Evolutionary conservation across 2,329 filamentous ascomycete species (phyloP).

Genomic region (Zymoseptoria crescenta): DNA sequence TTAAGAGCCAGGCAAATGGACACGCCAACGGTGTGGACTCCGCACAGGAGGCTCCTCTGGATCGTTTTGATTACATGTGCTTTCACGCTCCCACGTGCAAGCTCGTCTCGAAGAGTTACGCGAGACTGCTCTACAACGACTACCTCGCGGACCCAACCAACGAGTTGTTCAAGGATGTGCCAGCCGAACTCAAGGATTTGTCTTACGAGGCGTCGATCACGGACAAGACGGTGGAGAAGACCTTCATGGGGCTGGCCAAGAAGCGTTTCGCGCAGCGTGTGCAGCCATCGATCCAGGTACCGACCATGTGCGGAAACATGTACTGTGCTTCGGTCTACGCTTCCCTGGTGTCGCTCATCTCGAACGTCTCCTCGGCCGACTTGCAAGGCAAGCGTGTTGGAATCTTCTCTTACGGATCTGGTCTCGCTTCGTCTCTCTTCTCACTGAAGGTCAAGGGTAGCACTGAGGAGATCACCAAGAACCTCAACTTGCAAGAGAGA

Average conservation of each 20-base stretch:
- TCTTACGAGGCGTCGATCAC: conserved; percentile 41
- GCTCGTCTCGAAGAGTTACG: conserved; percentile 48
- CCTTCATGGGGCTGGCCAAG: conserved; percentile 45
- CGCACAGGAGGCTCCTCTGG: conserved; percentile 39
- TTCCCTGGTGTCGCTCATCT: conserved; percentile 41
- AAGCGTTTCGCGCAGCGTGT: conserved; percentile 45
- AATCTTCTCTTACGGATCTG: conserved; percentile 47
- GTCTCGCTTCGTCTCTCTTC: conserved; percentile 45
- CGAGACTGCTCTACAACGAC: conserved; percentile 46
- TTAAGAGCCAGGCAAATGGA: conserved; percentile 38
- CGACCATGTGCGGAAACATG: conserved; percentile 50
- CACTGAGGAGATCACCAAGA: conserved; percentile 39
- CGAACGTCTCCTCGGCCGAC: conserved; percentile 38
- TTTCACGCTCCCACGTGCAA: conserved; percentile 50
- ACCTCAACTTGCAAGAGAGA: conserved; percentile 41
- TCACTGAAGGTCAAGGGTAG: conserved; percentile 42
- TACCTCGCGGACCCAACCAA: conserved; percentile 41
- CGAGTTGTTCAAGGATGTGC: conserved; percentile 43
- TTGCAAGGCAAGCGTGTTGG: conserved; percentile 45
- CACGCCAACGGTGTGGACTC: conserved; percentile 33
- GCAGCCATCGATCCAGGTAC: conserved; percentile 43
- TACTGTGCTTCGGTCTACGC: conserved; percentile 47
- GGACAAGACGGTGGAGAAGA: conserved; percentile 48
- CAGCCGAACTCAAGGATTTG: conserved; percentile 40
- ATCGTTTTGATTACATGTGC: conserved; percentile 49